These are phyloP conservation scores for Thalassia testudinum DNA, from an alignment of 116 monocot genomes.

Conservation along the genomic window DNA sequence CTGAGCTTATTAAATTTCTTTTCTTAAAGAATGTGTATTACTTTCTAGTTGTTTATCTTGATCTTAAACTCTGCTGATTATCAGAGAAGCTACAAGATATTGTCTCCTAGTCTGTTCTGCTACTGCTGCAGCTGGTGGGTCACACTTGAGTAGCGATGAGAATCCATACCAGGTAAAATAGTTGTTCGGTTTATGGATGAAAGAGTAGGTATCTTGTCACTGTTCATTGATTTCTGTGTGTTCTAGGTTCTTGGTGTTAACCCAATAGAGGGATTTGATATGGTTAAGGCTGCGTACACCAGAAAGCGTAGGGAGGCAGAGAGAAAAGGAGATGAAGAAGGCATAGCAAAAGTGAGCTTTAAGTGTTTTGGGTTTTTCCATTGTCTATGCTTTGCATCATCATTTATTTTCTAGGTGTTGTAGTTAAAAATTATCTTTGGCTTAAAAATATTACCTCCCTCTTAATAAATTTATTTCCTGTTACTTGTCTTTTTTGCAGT, in stretches of 20 bases:
- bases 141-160: constrained; percentile 35
- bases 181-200: neutral
- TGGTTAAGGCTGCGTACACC: constrained; percentile 51
- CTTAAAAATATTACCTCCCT: too few relatives aligned
- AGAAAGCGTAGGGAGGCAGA: constrained; percentile 72
- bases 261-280: constrained; percentile 69
- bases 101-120: constrained; percentile 23
- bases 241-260: constrained; percentile 37
- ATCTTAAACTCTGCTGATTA: too few relatives aligned
- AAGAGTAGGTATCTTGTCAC: too few relatives aligned
- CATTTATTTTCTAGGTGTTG: too few relatives aligned
- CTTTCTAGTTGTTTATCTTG: too few relatives aligned
- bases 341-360: constrained; percentile 31
- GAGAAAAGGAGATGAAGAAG: constrained; percentile 56
- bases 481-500: constrained; percentile 22
- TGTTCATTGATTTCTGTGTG: neutral
- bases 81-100: too few relatives aligned
- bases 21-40: too few relatives aligned
- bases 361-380: too few relatives aligned
- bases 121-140: constrained; percentile 39
- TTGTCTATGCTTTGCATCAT: too few relatives aligned
- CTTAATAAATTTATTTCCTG: too few relatives aligned
- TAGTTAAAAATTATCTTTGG: too few relatives aligned
- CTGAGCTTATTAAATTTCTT: too few relatives aligned
- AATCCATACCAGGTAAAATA: constrained; percentile 67